phyloP scores from a whole-genome alignment of 192 early-diverging fungal genomes.

The Rhizophagus prolifer region DNA sequence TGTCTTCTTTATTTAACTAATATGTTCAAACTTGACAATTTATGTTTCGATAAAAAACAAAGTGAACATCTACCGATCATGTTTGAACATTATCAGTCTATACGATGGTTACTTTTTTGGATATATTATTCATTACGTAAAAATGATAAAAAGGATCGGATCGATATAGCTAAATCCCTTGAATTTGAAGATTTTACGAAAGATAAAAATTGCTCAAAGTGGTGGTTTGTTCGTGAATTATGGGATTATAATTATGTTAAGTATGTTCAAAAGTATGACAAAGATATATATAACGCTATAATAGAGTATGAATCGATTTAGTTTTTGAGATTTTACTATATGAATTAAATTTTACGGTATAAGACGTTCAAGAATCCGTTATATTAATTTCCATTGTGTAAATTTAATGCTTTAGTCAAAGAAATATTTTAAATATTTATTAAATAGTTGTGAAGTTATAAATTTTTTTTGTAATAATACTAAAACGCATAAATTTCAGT shows the following conservation, averaged over 20 bases:
- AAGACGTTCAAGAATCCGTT: no score
- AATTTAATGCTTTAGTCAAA: no score
- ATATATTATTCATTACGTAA: neutral
- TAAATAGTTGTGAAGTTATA: no score
- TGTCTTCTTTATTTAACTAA: slow-evolving; percentile 13
- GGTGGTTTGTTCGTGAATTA: slow-evolving; percentile 13
- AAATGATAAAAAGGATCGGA: neutral
- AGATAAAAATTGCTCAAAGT: neutral
- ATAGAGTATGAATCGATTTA: slow-evolving; percentile 15
- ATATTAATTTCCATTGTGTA: no score
- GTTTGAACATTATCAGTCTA: slow-evolving; percentile 12
- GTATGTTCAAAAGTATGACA: neutral
- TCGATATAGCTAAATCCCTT: neutral
- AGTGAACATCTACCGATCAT: neutral
- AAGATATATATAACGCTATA: neutral
- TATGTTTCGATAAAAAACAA: neutral
- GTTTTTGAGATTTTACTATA: neutral
- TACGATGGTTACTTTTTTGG: slow-evolving; percentile 20
- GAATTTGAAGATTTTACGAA: neutral
- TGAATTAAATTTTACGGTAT: no score
- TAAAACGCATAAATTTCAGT: no score
- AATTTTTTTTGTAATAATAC: no score
- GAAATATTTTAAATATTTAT: no score
- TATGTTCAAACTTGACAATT: slow-evolving; percentile 16
- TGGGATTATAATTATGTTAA: slow-evolving; percentile 14